Conservation (phyloP, 228 moss, liverwort and hornwort species). For the Sphagnum fallax region DNA sequence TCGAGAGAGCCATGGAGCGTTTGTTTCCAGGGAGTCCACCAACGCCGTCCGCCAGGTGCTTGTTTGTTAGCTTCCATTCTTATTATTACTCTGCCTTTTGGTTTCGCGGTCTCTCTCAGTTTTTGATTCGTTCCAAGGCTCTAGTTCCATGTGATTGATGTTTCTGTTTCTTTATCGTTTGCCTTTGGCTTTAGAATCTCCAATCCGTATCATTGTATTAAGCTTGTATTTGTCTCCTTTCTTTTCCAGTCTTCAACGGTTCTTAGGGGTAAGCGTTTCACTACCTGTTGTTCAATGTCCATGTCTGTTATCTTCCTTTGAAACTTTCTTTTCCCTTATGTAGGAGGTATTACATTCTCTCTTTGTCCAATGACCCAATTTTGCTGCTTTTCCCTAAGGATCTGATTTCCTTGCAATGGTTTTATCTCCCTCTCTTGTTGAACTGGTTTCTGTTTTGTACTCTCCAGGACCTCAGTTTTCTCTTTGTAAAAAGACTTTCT, state of each 20-base stretch:
- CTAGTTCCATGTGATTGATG: too few species aligned
- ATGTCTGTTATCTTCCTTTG: too few species aligned
- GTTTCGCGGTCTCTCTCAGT: not conserved
- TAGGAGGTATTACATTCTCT: not conserved
- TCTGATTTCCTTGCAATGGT: too few species aligned
- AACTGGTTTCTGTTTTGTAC: too few species aligned
- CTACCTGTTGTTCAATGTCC: too few species aligned
- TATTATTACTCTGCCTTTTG: not conserved
- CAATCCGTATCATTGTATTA: not conserved
- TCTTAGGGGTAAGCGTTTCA: too few species aligned
- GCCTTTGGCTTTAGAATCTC: conserved; percentile 5
- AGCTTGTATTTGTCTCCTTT: not conserved
- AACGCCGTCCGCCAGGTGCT: conserved; percentile 56
- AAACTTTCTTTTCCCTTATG: not conserved
- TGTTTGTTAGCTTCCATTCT: not conserved
- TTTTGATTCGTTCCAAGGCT: not conserved
- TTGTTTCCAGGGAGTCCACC: conserved; percentile 57
- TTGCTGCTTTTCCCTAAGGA: too few species aligned
- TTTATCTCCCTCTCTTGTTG: too few species aligned
- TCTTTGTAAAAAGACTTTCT: too few species aligned
- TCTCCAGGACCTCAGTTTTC: too few species aligned
- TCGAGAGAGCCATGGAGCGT: conserved; percentile 80
- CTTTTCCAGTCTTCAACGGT: not conserved
- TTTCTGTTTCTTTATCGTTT: conserved; percentile 1
- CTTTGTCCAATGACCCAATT: too few species aligned